These are phyloP conservation scores for Blepharisma japonicum DNA, from an alignment of 73 alveolate genomes.

Conservation along the genomic window DNA sequence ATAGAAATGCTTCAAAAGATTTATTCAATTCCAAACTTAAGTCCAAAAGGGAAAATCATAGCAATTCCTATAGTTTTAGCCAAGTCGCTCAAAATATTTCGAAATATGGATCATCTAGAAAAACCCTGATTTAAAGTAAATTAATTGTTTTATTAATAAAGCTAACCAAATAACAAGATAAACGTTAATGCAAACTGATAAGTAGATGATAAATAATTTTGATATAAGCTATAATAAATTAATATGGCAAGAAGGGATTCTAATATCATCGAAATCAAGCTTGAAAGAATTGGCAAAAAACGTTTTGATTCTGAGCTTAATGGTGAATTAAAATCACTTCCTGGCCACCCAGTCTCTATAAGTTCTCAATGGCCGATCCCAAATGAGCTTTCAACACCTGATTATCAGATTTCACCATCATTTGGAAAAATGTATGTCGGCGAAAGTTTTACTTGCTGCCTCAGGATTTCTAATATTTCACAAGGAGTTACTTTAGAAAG, in stretches of 20 bases:
- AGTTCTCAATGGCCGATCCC: conserved; percentile 11
- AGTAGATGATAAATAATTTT: not conserved
- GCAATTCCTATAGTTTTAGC: too few species aligned
- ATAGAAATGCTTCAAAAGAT: too few species aligned
- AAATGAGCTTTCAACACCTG: not conserved
- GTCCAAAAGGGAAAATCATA: too few species aligned
- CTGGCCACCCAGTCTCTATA: conserved; percentile 10
- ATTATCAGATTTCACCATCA: not conserved
- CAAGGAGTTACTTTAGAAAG: conserved; percentile 3
- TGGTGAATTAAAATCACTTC: not conserved
- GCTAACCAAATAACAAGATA: too few species aligned
- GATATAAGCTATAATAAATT: not conserved
- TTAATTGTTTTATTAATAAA: too few species aligned
- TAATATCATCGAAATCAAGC: conserved; percentile 7
- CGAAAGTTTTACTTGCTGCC: conserved; percentile 25
- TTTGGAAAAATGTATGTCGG: conserved; percentile 29
- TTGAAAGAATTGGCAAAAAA: conserved; percentile 17
- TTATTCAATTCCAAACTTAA: too few species aligned
- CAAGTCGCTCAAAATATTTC: too few species aligned
- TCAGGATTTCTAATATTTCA: conserved; percentile 5
- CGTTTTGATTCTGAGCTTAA: not conserved
- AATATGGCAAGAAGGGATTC: conserved; percentile 16
- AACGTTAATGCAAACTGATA: too few species aligned
- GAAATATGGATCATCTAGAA: too few species aligned
- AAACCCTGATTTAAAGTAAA: too few species aligned